Evolutionary conservation across 495 filamentous ascomycete genomes (phyloP).

Genomic region (Aspergillus olivimuriae): DNA sequence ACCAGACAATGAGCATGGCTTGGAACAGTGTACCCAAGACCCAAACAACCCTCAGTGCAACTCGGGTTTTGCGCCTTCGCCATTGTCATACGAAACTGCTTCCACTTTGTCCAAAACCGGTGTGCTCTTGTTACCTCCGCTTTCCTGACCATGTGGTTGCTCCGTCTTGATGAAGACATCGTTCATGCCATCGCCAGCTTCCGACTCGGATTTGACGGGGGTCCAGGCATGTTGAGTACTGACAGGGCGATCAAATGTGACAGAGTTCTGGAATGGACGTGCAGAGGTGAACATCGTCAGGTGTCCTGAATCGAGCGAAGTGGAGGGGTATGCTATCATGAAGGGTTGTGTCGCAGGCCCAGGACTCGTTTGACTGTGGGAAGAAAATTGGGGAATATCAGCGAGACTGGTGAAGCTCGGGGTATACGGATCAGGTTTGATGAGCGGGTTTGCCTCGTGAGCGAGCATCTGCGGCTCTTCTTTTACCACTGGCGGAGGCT

Average conservation of each 20-base stretch:
- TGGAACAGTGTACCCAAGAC: too few species aligned
- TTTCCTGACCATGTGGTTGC: slow-evolving; percentile 1
- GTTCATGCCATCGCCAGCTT: slow-evolving; percentile 1
- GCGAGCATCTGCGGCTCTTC: slow-evolving; percentile 5
- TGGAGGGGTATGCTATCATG: slow-evolving; percentile 1
- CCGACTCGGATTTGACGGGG: slow-evolving; percentile 9
- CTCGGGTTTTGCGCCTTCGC: too few species aligned
- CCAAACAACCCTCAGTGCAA: too few species aligned
- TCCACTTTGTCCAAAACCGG: not conserved
- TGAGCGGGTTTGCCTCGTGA: slow-evolving; percentile 7
- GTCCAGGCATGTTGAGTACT: slow-evolving; percentile 8
- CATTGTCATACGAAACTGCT: too few species aligned
- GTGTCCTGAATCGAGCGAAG: slow-evolving; percentile 3
- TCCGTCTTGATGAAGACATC: slow-evolving; percentile 19
- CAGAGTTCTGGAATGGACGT: not conserved
- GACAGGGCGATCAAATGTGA: not conserved
- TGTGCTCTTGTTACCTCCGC: not conserved
- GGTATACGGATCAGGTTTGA: slow-evolving; percentile 18
- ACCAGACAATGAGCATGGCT: too few species aligned
- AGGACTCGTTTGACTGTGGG: not conserved
- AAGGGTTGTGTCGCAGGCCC: not conserved
- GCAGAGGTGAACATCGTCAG: slow-evolving; percentile 4
- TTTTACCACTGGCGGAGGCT: slow-evolving; percentile 7
- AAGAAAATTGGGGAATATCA: slow-evolving; percentile 11
- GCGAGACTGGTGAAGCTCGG: slow-evolving; percentile 5